Percentiles rank a stretch among this genome's conserved stretches.
phyloP scores from a whole-genome alignment of 163 green algal species.

The Scenedesmus sp. region DNA sequence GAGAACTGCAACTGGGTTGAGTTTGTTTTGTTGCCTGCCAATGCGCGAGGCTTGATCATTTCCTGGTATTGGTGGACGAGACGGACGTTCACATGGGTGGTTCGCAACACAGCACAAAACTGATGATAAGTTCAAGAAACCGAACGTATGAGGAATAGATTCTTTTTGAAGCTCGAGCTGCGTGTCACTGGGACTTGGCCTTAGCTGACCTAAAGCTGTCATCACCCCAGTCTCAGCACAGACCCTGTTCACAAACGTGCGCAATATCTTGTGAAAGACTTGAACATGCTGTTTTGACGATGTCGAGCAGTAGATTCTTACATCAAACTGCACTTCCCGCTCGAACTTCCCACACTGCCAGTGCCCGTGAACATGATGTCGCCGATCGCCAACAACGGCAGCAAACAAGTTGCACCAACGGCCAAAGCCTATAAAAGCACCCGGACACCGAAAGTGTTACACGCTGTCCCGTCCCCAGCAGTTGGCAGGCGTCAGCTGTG shows the following conservation, averaged over 20 bases:
- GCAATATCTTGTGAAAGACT: not conserved
- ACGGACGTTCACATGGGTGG: not conserved
- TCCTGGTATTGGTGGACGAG: not conserved
- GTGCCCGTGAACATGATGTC: not conserved
- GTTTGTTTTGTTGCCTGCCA: not conserved
- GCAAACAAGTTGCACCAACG: not conserved
- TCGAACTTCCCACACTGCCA: not conserved
- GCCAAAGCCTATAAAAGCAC: not conserved
- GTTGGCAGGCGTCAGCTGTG: not conserved
- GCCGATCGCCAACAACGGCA: not conserved
- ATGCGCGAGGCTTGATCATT: not conserved
- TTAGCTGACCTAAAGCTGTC: conserved; percentile 5
- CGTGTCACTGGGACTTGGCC: not conserved
- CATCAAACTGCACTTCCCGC: not conserved
- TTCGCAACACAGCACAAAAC: not conserved
- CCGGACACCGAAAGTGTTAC: not conserved
- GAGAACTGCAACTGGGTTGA: not conserved
- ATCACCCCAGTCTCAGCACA: not conserved
- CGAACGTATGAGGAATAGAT: too few species aligned
- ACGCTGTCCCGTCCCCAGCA: not conserved
- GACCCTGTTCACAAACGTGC: not conserved
- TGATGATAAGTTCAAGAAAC: too few species aligned
- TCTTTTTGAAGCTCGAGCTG: not conserved
- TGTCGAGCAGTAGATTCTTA: not conserved
- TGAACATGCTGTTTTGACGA: not conserved